Evolutionary conservation across 1,284 basidiomycete genomes (phyloP), one percentile per base, ranked within the genome.

Genomic region (Athelia psychrophila): DNA sequence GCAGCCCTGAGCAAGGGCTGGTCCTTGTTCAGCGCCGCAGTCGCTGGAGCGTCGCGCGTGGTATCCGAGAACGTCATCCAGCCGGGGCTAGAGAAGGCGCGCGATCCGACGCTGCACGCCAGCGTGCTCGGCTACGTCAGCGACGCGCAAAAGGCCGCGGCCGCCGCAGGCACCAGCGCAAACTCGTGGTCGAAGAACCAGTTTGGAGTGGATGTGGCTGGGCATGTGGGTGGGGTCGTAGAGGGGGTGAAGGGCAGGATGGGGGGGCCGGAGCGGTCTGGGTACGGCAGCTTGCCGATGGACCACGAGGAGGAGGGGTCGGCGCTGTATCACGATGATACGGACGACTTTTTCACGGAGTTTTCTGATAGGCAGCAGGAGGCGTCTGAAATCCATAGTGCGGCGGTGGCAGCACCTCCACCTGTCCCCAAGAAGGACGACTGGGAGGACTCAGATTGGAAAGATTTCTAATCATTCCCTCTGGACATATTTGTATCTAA

Each of bases 1-100:
- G 83, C 79, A 16, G 91, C 92, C 1, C 69, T 94, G 8, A 81
- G 80, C 62, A 93, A 93, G 69, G 90, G 92, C 45, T 94, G 92
- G 91, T 89, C 88, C 16, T 69, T 93, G 40, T 83, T 94, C 59
- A 86, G 88, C 36, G 78, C 86, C 1, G 90, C 81, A 20, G 81
- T 94, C 18, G 79, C 72, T 2, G 88, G 86, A 47, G 91, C 90
- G 18, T 78, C 84, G 5, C 82, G 81, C 59, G 84, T 67, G n/a
- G 86, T 94, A 32, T 78, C 79, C 53, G 88, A 92, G 66, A 88
- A 80, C 62, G 82, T 93, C 27, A 85, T 93, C 49, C 88, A 92
- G 62, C 91, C 91, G n/a, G 84, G 86, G 19, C 70, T 91, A 63
- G 88, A 88, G 64, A 82, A 78, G 55, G 87, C 86, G 32, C 78